A percentile compares a stretch with the other conserved stretches of the same genome.
These are phyloP conservation scores for Daldinia childiae DNA, from an alignment of 495 filamentous ascomycete species.

Conservation along the genomic window DNA sequence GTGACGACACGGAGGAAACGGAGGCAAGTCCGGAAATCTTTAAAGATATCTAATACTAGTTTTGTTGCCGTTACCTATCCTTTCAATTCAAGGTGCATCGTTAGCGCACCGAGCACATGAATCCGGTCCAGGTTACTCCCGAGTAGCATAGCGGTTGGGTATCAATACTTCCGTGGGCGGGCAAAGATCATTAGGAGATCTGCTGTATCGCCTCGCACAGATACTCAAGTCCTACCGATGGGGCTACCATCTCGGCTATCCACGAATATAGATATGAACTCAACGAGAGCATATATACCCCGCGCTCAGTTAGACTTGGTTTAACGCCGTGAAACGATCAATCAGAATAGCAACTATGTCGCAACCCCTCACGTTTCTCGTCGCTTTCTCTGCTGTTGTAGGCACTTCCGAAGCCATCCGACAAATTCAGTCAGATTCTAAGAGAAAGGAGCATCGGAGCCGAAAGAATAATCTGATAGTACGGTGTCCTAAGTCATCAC, in stretches of 20 bases:
- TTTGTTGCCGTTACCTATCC: not conserved
- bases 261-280: slow-evolving; percentile 4
- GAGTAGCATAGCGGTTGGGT: slow-evolving; percentile 21
- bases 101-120: not conserved
- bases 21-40: slow-evolving; percentile 6
- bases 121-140: slow-evolving; percentile 21
- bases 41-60: not conserved
- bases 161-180: slow-evolving; percentile 9
- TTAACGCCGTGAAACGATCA: slow-evolving; percentile 12
- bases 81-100: slow-evolving; percentile 13
- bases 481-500: slow-evolving; percentile 53
- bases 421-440: slow-evolving; percentile 57
- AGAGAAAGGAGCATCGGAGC: slow-evolving; percentile 58
- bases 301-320: not conserved
- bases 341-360: slow-evolving; percentile 29
- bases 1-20: not conserved
- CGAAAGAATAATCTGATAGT: slow-evolving; percentile 61
- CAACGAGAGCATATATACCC: slow-evolving; percentile 28
- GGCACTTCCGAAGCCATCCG: slow-evolving; percentile 62
- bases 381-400: slow-evolving; percentile 61
- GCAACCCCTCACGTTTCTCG: slow-evolving; percentile 54
- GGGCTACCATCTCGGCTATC: slow-evolving; percentile 15
- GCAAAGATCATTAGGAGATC: slow-evolving; percentile 16
- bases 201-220: slow-evolving; percentile 22
- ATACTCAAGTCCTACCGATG: slow-evolving; percentile 3